phyloP scores from a whole-genome alignment of 2,329 filamentous ascomycete species.

The Arachnopeziza araneosa region DNA sequence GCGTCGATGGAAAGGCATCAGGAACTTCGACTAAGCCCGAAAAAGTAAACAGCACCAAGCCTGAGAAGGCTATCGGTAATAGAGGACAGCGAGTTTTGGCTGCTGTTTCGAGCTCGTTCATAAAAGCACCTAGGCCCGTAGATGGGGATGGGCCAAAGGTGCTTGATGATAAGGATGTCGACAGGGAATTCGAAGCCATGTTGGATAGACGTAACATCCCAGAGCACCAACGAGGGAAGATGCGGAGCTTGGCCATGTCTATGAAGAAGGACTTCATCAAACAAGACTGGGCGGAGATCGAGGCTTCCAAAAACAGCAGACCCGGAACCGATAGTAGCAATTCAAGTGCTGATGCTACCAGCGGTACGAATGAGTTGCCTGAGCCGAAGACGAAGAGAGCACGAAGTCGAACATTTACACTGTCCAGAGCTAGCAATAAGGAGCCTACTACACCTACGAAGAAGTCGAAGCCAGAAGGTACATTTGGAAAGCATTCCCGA shows the following conservation, averaged over 20 bases:
- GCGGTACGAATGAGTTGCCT: conserved; percentile 30
- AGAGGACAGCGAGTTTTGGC: conserved; percentile 54
- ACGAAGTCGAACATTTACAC: conserved; percentile 69
- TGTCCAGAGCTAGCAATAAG: conserved; percentile 34
- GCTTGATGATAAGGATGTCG: conserved; percentile 49
- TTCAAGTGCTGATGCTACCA: conserved; percentile 34
- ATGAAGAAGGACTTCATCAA: conserved; percentile 96
- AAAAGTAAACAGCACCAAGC: conserved; percentile 26
- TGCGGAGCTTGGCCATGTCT: conserved; percentile 80
- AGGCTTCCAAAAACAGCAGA: conserved; percentile 42
- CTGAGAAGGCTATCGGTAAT: conserved; percentile 35
- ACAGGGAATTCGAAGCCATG: conserved; percentile 54
- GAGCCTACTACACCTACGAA: conserved; percentile 67
- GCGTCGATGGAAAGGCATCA: conserved; percentile 24
- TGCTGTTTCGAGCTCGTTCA: conserved; percentile 52
- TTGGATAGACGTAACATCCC: conserved; percentile 89
- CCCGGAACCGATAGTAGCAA: conserved; percentile 37
- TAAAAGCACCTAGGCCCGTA: conserved; percentile 35
- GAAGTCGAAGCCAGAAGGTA: conserved; percentile 63
- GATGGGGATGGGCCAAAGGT: conserved; percentile 15
- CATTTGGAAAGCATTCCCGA: conserved; percentile 57
- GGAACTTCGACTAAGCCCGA: conserved; percentile 29
- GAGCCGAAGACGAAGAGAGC: conserved; percentile 49
- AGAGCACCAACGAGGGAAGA: conserved; percentile 88
- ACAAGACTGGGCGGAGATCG: conserved; percentile 73